These are phyloP conservation scores for Alternaria triticina DNA, from an alignment of 2,329 filamentous ascomycete genomes.

Conservation along the genomic window DNA sequence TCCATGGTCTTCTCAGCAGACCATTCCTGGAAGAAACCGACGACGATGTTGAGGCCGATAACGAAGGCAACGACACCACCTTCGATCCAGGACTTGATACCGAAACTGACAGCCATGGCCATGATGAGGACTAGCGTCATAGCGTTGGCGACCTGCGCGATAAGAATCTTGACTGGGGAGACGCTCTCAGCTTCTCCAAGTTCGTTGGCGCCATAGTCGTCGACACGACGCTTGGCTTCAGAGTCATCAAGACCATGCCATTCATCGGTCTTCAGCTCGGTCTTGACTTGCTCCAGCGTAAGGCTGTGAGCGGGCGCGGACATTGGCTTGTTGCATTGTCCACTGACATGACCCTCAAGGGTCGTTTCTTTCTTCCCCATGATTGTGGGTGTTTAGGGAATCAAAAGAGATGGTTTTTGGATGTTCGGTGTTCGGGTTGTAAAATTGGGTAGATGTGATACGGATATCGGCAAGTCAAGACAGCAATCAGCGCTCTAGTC, in stretches of 20 bases:
- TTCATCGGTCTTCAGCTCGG: conserved; percentile 66
- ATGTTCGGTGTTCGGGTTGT: not conserved
- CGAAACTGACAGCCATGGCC: conserved; percentile 57
- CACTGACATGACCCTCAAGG: conserved; percentile 43
- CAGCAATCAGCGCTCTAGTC: conserved; percentile 13
- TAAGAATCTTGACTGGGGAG: conserved; percentile 72
- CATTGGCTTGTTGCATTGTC: conserved; percentile 58
- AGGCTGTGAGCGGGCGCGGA: conserved; percentile 68
- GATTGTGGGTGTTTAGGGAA: not conserved
- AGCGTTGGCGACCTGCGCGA: conserved; percentile 76
- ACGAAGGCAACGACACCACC: conserved; percentile 56
- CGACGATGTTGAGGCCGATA: conserved; percentile 53
- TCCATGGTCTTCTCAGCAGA: conserved; percentile 59
- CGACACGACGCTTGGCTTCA: conserved; percentile 65
- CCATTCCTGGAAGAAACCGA: conserved; percentile 57
- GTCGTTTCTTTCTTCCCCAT: conserved; percentile 31
- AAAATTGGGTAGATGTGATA: not conserved
- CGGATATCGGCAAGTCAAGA: not conserved
- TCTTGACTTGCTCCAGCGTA: conserved; percentile 56
- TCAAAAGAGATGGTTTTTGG: not conserved
- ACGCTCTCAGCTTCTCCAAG: conserved; percentile 72
- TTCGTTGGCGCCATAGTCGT: conserved; percentile 71
- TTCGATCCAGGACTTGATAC: conserved; percentile 56
- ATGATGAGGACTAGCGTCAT: conserved; percentile 72
- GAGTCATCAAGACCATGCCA: conserved; percentile 69